Evolutionary conservation across 2,329 filamentous ascomycete genomes (phyloP), one percentile per base, ranked within the genome.

Genomic region (Aspergillus sp.): DNA sequence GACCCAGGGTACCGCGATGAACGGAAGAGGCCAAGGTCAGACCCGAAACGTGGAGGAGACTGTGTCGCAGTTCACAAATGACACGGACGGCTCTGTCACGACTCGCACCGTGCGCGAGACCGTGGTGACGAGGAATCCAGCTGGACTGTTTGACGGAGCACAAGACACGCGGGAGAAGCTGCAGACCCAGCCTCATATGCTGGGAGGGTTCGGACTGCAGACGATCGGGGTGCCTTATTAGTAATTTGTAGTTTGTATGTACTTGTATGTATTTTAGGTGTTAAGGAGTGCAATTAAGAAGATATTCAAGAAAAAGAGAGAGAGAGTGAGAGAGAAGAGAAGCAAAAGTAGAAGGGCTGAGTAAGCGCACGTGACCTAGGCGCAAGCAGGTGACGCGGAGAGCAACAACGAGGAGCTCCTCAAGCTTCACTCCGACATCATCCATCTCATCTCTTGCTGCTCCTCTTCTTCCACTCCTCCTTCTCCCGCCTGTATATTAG

Each of bases 331-430:
- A 9, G 9, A 4, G 33, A 24, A 11, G 33, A 35, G 3, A 35
- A 35, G 33, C 4, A 11, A 10, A 4, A 10, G 3, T 4, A 11
- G 33, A 35, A 4, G 33, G 4, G 33, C 11, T 35, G 14, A 38
- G 35, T 38, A 3, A 41, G 9, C 2, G 22, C 47, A 52, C 55
- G 52, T 55, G 54, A 53, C 20, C 19, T 26, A 54, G 57, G 52
- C 54, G 32, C 8, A 19, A 38, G 36, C 51, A 38, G 54, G 56
- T 59, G 56, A 59, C 52, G 49, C 54, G 55, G 56, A 56, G 51
- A 50, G 38, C 54, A 52, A 51, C 47, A 13, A 19, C 43, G 49
- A 47, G 50, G 52, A 58, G 56, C 56, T 59, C 54, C 54, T 54
- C 47, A 50, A 58, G 57, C 57, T 57, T 52, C 40, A 41, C 36